Base-by-base conservation (phyloP, 208 protist genomes). In the Trypanosoma vivax region DNA sequence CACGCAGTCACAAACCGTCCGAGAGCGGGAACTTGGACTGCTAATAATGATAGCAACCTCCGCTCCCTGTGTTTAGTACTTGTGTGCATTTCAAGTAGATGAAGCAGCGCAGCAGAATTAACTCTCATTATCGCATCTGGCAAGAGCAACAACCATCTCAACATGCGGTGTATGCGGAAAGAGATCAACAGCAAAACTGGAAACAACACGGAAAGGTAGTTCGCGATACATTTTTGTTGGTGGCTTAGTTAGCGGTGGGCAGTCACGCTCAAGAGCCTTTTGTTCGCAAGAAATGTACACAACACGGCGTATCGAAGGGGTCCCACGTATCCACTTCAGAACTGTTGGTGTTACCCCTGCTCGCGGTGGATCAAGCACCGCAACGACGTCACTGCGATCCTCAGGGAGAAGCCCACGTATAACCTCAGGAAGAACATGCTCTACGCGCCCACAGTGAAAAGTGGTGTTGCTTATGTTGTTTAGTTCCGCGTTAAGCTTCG, bases 281-380 rank as follows among this genome's bases (percentile, higher is more conserved):
- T 95, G 94, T 54, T 97, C 94, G 49, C 96, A 98, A 3, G 90
- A 96, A 24, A 98, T 96, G 72, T 98, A 98, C 48, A 98, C 89
- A 0, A 97, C 74, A 5, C 79, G 68, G 11, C 93, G 76, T 39
- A 98, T 93, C 5, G 73, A 61, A 24, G 70, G 27, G 24, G 77
- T 95, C 0, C 70, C 73, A 13, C 95, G 81, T n/a, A 98, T 79
- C 72, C 92, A 94, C 72, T 93, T 93, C 2, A 97, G 60, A n/a
- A 98, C 91, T 10, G 75, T 92, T 5, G 60, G 48, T 38, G 93
- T 91, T 3, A 96, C 71, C 14, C 92, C 94, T 1, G 78, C 73
- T 30, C 92, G 75, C 4, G 94, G 92, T 34, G 94, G 94, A 65
- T 96, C 91, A 40, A 96, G 75, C 33, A 95, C 74, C 41, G 85